These are phyloP conservation scores for Penicillium diatomitis DNA, from an alignment of 495 filamentous ascomycete species.

Conservation along the genomic window DNA sequence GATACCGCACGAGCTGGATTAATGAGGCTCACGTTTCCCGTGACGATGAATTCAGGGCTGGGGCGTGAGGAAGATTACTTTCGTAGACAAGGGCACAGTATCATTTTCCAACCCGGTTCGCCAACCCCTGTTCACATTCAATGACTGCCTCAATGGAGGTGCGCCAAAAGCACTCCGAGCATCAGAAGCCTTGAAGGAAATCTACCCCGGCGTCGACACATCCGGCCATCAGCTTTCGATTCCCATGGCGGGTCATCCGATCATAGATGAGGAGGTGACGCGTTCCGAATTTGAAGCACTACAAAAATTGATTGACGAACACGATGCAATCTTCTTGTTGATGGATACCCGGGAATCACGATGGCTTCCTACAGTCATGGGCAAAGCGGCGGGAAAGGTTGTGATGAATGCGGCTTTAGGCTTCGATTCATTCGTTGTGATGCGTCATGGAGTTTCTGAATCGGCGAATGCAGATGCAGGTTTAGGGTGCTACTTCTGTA, in stretches of 20 bases:
- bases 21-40: not conserved
- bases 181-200: constrained; percentile 70
- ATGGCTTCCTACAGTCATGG: constrained; percentile 98
- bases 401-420: constrained; percentile 94
- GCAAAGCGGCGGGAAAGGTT: constrained; percentile 83
- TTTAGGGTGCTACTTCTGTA: constrained; percentile 96
- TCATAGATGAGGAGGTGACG: constrained; percentile 56
- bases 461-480: constrained; percentile 36
- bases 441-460: constrained; percentile 71
- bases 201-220: constrained; percentile 84
- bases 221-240: constrained; percentile 72
- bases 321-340: constrained; percentile 88
- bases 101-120: constrained; percentile 97
- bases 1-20: too few relatives aligned
- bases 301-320: constrained; percentile 65
- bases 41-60: constrained; percentile 50
- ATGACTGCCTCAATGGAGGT: constrained; percentile 80
- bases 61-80: constrained; percentile 95
- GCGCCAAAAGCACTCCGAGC: constrained; percentile 76
- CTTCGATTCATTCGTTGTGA: constrained; percentile 93
- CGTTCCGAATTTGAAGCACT: constrained; percentile 68
- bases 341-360: constrained; percentile 94
- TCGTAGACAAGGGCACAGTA: constrained; percentile 88
- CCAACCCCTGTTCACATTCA: constrained; percentile 83
- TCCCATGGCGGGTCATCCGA: constrained; percentile 90